Base-by-base conservation (phyloP, 129 eudicot genomes). In the Saussurea involucrata region DNA sequence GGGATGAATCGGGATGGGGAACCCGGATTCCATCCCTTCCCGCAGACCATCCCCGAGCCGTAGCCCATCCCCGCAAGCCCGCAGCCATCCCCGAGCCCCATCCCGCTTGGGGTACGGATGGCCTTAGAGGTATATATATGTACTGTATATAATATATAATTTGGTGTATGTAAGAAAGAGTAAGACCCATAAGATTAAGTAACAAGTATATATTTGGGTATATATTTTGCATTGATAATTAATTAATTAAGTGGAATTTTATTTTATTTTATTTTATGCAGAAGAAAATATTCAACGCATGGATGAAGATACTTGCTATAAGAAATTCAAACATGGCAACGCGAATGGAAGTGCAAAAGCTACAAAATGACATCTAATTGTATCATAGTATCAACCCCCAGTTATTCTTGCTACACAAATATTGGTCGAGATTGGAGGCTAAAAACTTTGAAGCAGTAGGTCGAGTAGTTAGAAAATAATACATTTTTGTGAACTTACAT, bases 401-500 rank as follows among this genome's bases (percentile, higher is more conserved):
- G 20, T 55, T 84, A 46, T 72, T 58, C 37, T 79, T 89, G 77
- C 92, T 95, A 0, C 80, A 80, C 63, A 83, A 89, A 53, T 95
- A n/a, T n/a, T n/a, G 98, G 98, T 76, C 87, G 5, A 85, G 60
- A 42, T 24, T 95, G 66, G 97, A 95, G 75, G 76, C 73, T 65
- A 91, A 85, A 78, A 91, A 91, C 76, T 81, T 63, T 6, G 97
- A 95, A 82, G 96, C 96, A 2, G 82, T 95, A 40, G 85, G 93
- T 36, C 88, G 97, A 66, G 73, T 95, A 17, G 87, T 83, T 20
- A 89, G 96, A 68, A 95, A 95, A 78, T 71, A n/a, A n/a, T n/a
- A n/a, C n/a, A n/a, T n/a, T n/a, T n/a, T n/a, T n/a, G n/a, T n/a
- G n/a, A n/a, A n/a, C n/a, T n/a, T n/a, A 9, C 7, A 4, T 0